A percentile compares a stretch with the other conserved stretches of the same genome.
Conservation (phyloP, 2,329 filamentous ascomycete genomes). For the Sporothrix brunneoviolacea region DNA sequence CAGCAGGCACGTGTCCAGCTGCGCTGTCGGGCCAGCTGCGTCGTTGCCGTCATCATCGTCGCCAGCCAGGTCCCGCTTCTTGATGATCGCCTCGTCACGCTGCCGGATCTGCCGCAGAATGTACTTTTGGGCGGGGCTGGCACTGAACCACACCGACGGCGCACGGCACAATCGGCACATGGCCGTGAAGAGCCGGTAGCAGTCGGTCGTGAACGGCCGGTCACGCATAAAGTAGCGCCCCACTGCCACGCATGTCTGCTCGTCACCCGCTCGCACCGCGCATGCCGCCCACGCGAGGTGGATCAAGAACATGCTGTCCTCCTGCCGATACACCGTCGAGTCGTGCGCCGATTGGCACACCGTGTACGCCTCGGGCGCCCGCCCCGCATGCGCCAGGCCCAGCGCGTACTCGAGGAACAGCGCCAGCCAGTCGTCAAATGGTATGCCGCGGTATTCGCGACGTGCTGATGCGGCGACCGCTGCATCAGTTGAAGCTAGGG, state of each 20-base stretch:
- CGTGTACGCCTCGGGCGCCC: conserved; percentile 67
- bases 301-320: conserved; percentile 63
- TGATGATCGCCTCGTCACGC: conserved; percentile 68
- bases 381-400: conserved; percentile 60
- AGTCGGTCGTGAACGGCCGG: conserved; percentile 71
- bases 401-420: conserved; percentile 85
- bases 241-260: conserved; percentile 64
- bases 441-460: conserved; percentile 58
- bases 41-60: conserved; percentile 71
- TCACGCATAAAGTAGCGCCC: conserved; percentile 81
- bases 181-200: conserved; percentile 75
- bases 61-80: too few relatives aligned
- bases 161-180: conserved; percentile 69
- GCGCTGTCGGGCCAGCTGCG: too few relatives aligned
- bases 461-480: conserved; percentile 18
- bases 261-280: conserved; percentile 72
- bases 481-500: not conserved
- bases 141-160: conserved; percentile 67
- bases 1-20: conserved; percentile 71
- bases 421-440: conserved; percentile 80
- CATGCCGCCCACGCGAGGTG: conserved; percentile 77
- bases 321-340: conserved; percentile 65
- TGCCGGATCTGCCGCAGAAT: conserved; percentile 86
- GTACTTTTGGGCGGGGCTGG: conserved; percentile 80
- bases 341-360: conserved; percentile 71